phyloP scores from a whole-genome alignment of 257 asterid genomes.

The Primulina eburnea region DNA sequence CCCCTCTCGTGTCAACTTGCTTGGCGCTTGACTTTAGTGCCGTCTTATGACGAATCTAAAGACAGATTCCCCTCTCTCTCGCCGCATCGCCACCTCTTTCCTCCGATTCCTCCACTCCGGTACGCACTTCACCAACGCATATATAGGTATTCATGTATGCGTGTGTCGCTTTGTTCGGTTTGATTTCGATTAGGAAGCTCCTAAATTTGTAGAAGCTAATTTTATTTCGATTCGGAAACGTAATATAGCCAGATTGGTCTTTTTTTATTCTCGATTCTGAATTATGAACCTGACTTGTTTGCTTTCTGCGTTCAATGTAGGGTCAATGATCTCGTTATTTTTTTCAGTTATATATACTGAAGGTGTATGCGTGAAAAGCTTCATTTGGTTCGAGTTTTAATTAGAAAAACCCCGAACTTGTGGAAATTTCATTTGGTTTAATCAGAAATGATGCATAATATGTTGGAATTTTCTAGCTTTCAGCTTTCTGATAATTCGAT shows the following conservation, averaged over 20 bases:
- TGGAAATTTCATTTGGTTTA: neutral
- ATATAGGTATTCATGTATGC: neutral
- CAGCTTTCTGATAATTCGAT: no score
- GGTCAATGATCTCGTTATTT: neutral
- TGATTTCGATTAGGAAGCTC: neutral
- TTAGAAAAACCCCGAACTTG: neutral
- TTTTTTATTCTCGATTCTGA: neutral
- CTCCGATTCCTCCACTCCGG: conserved; percentile 69
- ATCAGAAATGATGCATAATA: neutral
- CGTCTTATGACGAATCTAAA: conserved; percentile 51
- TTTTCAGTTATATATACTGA: neutral
- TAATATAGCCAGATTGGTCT: neutral
- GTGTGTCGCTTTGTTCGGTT: neutral
- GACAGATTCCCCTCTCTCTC: conserved; percentile 71
- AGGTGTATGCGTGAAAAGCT: neutral
- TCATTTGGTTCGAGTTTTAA: neutral
- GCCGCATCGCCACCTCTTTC: conserved; percentile 70
- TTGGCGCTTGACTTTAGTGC: neutral
- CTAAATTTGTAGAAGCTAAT: neutral
- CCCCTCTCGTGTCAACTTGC: neutral
- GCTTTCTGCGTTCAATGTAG: neutral
- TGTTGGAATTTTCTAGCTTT: no score
- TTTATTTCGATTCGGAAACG: neutral
- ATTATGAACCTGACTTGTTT: neutral
- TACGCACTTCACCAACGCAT: conserved; percentile 18